Evolutionary conservation across 768 basidiomycete species (phyloP).

Genomic region (Suillus fuscotomentosus): DNA sequence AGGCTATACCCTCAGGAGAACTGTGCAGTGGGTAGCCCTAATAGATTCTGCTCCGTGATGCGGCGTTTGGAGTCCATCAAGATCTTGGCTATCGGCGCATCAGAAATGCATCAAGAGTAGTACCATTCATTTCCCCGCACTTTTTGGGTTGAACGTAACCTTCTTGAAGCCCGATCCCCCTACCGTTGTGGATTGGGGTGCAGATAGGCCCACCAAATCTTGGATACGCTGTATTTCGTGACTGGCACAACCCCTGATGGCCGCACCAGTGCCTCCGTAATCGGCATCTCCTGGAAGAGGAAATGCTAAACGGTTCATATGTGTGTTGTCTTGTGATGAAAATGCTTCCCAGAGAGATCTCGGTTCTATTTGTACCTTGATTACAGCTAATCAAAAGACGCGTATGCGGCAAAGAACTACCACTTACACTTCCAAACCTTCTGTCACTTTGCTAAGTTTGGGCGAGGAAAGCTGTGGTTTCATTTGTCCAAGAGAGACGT

Average conservation of each 20-base stretch:
- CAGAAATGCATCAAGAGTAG: not conserved
- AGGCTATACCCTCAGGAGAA: slow-evolving; percentile 2
- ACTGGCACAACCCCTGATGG: not conserved
- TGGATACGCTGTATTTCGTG: not conserved
- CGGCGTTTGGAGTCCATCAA: not conserved
- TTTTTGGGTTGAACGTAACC: not conserved
- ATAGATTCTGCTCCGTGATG: not conserved
- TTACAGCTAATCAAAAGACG: not conserved
- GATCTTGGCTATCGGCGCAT: not conserved
- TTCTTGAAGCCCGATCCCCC: not conserved
- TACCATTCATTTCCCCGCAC: not conserved
- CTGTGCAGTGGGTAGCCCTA: not conserved
- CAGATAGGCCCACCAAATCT: not conserved
- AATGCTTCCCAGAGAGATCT: not conserved
- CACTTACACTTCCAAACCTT: not conserved
- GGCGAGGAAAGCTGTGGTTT: not conserved
- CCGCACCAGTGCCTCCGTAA: not conserved
- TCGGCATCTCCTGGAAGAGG: not conserved
- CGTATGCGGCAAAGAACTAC: not conserved
- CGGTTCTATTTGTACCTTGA: slow-evolving; percentile 3
- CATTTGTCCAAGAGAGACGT: not conserved
- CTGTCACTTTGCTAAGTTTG: not conserved
- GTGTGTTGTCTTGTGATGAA: not conserved
- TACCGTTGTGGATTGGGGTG: not conserved
- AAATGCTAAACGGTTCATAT: not conserved